Percentiles rank a stretch among this genome's conserved stretches.
Evolutionary conservation across 345 rosid species (phyloP).

Genomic region (Boechera divaricarpa): DNA sequence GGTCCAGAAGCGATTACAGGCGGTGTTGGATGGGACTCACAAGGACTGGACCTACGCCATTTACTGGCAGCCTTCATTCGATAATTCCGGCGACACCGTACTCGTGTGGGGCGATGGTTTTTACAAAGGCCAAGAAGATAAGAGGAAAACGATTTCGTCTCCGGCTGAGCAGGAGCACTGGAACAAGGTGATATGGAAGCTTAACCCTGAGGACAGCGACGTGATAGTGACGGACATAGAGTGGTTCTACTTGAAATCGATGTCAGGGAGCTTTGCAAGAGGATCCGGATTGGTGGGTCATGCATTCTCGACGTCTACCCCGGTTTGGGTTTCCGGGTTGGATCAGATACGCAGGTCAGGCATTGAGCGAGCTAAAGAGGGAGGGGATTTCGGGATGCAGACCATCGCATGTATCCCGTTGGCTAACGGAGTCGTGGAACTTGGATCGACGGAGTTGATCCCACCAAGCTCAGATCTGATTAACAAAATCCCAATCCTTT

Average conservation of each 20-base stretch:
- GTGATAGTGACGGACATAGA: conserved; percentile 40
- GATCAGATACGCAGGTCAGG: conserved; percentile 57
- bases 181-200: too few relatives aligned
- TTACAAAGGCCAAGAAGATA: too few relatives aligned
- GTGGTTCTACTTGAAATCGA: conserved; percentile 89
- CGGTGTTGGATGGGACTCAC: too few relatives aligned
- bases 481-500: conserved; percentile 69
- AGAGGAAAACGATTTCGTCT: too few relatives aligned
- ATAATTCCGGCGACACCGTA: too few relatives aligned
- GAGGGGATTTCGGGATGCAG: conserved; percentile 72
- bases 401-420: conserved; percentile 84
- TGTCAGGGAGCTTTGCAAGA: conserved; percentile 66
- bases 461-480: conserved; percentile 76
- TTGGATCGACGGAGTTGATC: conserved; percentile 85
- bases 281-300: conserved; percentile 73
- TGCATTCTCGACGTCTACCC: conserved; percentile 56
- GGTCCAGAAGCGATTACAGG: too few relatives aligned
- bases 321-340: conserved; percentile 74
- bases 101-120: too few relatives aligned
- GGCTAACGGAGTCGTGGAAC: conserved; percentile 82
- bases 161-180: too few relatives aligned
- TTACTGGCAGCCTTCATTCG: too few relatives aligned
- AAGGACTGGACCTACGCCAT: too few relatives aligned
- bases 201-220: too few relatives aligned
- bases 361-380: conserved; percentile 67